Evolutionary conservation across 805 yeast genomes (phyloP).

Genomic region (Hanseniaspora clermontiae): DNA sequence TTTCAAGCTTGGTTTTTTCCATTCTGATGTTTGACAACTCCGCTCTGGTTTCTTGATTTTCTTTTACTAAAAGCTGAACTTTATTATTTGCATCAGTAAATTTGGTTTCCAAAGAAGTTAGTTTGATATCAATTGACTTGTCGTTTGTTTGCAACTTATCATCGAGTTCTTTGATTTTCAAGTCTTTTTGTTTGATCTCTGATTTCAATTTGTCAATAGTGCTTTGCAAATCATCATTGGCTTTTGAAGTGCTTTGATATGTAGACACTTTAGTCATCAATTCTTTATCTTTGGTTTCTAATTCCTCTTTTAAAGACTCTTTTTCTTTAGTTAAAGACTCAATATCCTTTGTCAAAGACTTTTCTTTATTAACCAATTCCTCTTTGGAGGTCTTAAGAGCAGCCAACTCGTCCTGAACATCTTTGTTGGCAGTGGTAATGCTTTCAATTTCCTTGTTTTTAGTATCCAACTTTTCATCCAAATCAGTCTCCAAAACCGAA

Average conservation of each 20-base stretch:
- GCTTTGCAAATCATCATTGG: slow-evolving; percentile 20
- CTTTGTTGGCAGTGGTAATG: background rate
- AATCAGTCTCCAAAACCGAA: slow-evolving; percentile 23
- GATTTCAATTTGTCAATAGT: slow-evolving; percentile 16
- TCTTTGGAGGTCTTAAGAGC: slow-evolving; percentile 18
- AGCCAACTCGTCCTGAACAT: slow-evolving; percentile 19
- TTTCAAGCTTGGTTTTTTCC: slow-evolving; percentile 26
- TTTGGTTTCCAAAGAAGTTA: slow-evolving; percentile 26
- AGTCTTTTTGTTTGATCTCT: slow-evolving; percentile 29
- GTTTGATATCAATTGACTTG: slow-evolving; percentile 27
- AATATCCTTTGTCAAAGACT: slow-evolving; percentile 15
- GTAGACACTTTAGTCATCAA: slow-evolving; percentile 34
- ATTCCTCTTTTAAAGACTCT: slow-evolving; percentile 36
- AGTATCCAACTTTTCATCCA: slow-evolving; percentile 19
- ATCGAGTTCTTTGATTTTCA: slow-evolving; percentile 19
- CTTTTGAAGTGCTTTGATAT: slow-evolving; percentile 36
- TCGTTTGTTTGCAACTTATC: slow-evolving; percentile 24
- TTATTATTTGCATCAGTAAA: slow-evolving; percentile 29
- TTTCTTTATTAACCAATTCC: slow-evolving; percentile 18
- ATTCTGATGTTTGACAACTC: slow-evolving; percentile 31
- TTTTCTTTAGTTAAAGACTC: slow-evolving; percentile 18
- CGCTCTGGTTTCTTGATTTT: slow-evolving; percentile 33
- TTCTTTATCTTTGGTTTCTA: slow-evolving; percentile 36
- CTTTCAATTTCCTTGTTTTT: slow-evolving; percentile 5
- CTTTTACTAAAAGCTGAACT: slow-evolving; percentile 31